phyloP scores from a whole-genome alignment of 805 yeast genomes.

The Candida sakaeoensis region DNA sequence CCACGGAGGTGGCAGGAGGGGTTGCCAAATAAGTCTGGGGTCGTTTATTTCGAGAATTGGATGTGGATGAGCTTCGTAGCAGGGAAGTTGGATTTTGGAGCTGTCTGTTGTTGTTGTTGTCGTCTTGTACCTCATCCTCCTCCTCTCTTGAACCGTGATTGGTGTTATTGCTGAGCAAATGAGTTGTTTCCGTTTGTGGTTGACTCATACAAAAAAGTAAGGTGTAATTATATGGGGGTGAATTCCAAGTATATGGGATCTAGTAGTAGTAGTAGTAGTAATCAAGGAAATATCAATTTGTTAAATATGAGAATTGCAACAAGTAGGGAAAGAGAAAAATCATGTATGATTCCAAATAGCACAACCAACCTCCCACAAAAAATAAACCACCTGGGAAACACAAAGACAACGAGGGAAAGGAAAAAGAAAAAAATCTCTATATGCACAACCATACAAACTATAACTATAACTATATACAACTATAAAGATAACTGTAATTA shows the following conservation, averaged over 20 bases:
- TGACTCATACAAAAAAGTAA: not conserved
- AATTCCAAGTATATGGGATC: not conserved
- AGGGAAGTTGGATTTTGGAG: no score
- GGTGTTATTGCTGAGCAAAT: not conserved
- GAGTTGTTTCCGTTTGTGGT: not conserved
- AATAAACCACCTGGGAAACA: no score
- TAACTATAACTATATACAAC: no score
- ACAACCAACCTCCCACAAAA: no score
- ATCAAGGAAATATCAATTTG: not conserved
- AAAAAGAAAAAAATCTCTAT: not conserved
- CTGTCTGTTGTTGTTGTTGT: no score
- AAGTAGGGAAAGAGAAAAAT: not conserved
- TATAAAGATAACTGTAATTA: no score
- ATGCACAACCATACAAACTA: not conserved
- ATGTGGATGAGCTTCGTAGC: no score
- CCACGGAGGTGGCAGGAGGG: constrained; percentile 2
- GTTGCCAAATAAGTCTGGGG: constrained; percentile 6
- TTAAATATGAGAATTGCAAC: not conserved
- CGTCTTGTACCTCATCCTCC: no score
- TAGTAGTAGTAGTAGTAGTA: no score
- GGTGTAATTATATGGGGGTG: no score
- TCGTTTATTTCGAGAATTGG: not conserved
- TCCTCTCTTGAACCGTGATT: not conserved
- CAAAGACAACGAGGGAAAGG: no score
- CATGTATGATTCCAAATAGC: no score